Base-by-base conservation (phyloP, 352 stramenopile species). In the Globisporangium viniferum region DNA sequence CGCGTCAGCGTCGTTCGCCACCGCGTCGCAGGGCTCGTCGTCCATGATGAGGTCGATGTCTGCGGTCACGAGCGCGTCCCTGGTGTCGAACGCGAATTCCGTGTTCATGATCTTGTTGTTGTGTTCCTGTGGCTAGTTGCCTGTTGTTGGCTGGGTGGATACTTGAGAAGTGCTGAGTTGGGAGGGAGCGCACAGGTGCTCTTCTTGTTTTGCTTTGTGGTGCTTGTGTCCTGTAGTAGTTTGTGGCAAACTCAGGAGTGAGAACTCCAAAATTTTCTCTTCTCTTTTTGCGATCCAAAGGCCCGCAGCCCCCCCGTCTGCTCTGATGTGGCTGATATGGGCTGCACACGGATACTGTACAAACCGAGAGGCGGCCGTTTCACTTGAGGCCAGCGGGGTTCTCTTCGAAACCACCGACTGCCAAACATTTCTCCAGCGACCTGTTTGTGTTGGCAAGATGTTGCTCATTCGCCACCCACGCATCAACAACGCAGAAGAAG, bases 1-100 rank as follows among this genome's bases (percentile, higher is more conserved):
- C 18, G 61, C 29, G 33, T 51, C 51, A 15, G 36, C 4, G 27
- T 35, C 59, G 14, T 8, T 41, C 44, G 22, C 36, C 29, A 24
- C 22, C 46, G 18, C 33, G 22, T 51, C 51, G 33, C 6, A 36
- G 51, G 36, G 51, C 22, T 68, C 62, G 36, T 68, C 62, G 53
- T 68, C 62, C 62, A 68, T 68, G 62, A 68, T 68, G 36, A 68
- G 62, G 36, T 68, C 62, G 53, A 68, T 68, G 53, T 68, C 62
- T 27, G 62, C 55, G 24, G 62, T 68, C 35, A 60, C 51, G 18
- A 62, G 62, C 33, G 55, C 54, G 22, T 62, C 62, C 24, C 15
- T 68, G 33, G 22, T 24, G 53, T 68, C 62, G 62, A 68, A 60
- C 27, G 53, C 33, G 62, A 55, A 59, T 6, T 57, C 59, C 10